These are phyloP conservation scores for Kazachstania sp. DNA, from an alignment of 1,139 yeast genomes.

Conservation along the genomic window DNA sequence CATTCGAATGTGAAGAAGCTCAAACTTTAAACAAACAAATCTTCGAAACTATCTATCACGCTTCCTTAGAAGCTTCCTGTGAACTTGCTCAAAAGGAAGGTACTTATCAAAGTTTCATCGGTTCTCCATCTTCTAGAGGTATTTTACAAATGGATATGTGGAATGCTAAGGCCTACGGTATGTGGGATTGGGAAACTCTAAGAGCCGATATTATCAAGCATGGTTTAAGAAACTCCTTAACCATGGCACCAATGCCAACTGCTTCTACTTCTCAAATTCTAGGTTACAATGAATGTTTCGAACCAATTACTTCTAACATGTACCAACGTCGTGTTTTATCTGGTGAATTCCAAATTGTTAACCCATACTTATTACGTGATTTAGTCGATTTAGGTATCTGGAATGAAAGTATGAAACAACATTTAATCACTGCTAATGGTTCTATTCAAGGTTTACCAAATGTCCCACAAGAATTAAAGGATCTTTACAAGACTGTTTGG, in stretches of 20 bases:
- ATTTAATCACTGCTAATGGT: conserved; percentile 72
- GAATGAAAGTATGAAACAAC: conserved; percentile 73
- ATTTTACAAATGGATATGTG: conserved; percentile 71
- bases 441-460: conserved; percentile 71
- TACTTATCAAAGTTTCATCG: conserved; percentile 57
- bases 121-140: conserved; percentile 85
- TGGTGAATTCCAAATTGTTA: conserved; percentile 84
- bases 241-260: conserved; percentile 92
- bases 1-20: conserved; percentile 73
- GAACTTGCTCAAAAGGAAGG: conserved; percentile 65
- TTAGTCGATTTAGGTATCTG: conserved; percentile 77
- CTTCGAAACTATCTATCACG: conserved; percentile 86
- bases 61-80: conserved; percentile 69
- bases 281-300: conserved; percentile 86
- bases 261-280: conserved; percentile 88
- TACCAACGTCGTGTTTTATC: conserved; percentile 80
- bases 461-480: conserved; percentile 71
- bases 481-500: conserved; percentile 90
- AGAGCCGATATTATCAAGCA: conserved; percentile 50
- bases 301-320: conserved; percentile 82
- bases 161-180: conserved; percentile 60
- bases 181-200: conserved; percentile 61
- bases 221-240: conserved; percentile 77
- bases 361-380: conserved; percentile 73
- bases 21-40: conserved; percentile 64